Base-by-base conservation (phyloP, 2,329 filamentous ascomycete species). In the Alternaria gansuensis region DNA sequence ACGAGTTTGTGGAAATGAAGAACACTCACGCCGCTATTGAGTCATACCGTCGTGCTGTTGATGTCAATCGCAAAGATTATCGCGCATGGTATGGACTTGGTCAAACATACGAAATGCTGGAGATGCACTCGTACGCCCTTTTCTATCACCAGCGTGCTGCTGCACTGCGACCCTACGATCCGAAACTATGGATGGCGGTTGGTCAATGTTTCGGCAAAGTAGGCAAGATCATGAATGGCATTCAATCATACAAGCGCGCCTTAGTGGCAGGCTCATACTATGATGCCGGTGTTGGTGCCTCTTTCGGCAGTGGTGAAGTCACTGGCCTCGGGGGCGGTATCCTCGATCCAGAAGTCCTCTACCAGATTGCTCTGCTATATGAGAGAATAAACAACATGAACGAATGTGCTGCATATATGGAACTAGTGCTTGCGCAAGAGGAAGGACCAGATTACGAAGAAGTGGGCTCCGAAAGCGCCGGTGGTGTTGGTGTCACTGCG, bases 91-190 rank as follows among this genome's bases (percentile, higher is more conserved):
- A 99, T 74, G 95, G 95, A 33, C 83, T 99, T 0, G 95, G 95
- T 0, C 94, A 98, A 76, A 96, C 95, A 1, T 99, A 99, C 73
- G 95, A 99, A 77, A 91, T 99, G 67, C 85, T 99, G 8, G 95
- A 99, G 78, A 97, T 97, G 92, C 92, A 97, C 74, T 93, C 93
- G 41, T 99, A 99, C 76, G 93, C 94, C 1, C 81, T 99, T 0
- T 98, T 95, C 85, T 99, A 99, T 79, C 97, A 97, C 81, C 96
- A 98, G 74, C 92, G 95, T 56, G 95, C 95, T 0, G 94, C 94
- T 0, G 92, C 93, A 0, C 82, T 99, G 2, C 88, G 93, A n/a
- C 93, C 94, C 0, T 97, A 94, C 84, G 95, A 99, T 69, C 92
- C 93, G 0, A 98, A 98, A 78, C 96, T 99, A 91, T 99, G 95